These are phyloP conservation scores for Umbellularia californica DNA, from an alignment of 164 flowering plant species.

Conservation along the genomic window DNA sequence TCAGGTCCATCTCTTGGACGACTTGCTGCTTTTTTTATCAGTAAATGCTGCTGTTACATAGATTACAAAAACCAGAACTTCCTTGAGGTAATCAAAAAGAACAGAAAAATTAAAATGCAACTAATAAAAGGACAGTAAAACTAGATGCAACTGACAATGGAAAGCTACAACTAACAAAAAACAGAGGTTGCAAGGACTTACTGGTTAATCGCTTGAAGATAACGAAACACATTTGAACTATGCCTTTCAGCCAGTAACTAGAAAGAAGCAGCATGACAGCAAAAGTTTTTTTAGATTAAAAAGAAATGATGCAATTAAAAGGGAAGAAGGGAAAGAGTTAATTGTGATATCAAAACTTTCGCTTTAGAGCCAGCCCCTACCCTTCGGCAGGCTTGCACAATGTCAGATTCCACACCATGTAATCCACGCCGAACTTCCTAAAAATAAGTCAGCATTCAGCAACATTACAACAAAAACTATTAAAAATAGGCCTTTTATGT, in stretches of 20 bases:
- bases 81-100: background rate
- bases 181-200: slow-evolving; percentile 17
- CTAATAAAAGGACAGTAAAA: too few relatives aligned
- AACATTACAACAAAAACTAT: background rate
- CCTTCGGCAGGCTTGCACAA: slow-evolving; percentile 33
- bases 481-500: background rate
- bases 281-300: too few relatives aligned
- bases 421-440: slow-evolving; percentile 28
- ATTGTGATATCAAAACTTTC: background rate
- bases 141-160: too few relatives aligned
- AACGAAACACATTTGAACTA: slow-evolving; percentile 55
- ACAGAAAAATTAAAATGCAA: background rate
- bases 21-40: too few relatives aligned
- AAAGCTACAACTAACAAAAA: background rate
- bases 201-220: slow-evolving; percentile 61
- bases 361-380: slow-evolving; percentile 7
- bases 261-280: background rate
- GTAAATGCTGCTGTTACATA: too few relatives aligned
- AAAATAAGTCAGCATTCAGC: background rate
- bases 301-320: too few relatives aligned
- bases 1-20: too few relatives aligned
- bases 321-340: too few relatives aligned
- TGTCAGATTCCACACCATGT: slow-evolving; percentile 29
- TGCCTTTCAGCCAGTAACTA: slow-evolving; percentile 67
- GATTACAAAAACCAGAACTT: background rate